A percentile compares a stretch with the other conserved stretches of the same genome.
Conservation (phyloP, 2,329 filamentous ascomycete species). For the Aspergillus transmontanensis region DNA sequence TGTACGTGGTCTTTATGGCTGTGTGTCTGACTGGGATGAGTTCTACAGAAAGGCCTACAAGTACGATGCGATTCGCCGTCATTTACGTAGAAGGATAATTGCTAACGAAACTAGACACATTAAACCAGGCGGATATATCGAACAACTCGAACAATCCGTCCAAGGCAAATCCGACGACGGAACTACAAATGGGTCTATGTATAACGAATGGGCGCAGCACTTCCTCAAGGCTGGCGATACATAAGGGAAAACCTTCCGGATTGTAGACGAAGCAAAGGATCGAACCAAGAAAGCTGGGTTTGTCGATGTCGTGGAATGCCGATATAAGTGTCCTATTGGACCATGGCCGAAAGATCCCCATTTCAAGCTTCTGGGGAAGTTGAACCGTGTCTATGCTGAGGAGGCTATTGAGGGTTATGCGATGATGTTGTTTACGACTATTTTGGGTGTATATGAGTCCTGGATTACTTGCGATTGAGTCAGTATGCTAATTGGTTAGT, state of each 20-base stretch:
- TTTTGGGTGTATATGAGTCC: background rate
- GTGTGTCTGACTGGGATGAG: constrained; percentile 49
- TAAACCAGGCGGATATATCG: constrained; percentile 37
- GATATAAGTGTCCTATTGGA: background rate
- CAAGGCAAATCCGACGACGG: constrained; percentile 18
- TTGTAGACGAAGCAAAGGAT: constrained; percentile 20
- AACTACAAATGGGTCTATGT: constrained; percentile 13
- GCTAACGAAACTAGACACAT: constrained; percentile 1
- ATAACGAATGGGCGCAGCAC: constrained; percentile 11
- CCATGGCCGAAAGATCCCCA: background rate
- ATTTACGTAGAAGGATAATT: background rate
- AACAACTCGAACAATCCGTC: constrained; percentile 39
- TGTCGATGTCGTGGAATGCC: constrained; percentile 22
- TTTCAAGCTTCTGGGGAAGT: background rate
- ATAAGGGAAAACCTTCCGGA: constrained; percentile 32
- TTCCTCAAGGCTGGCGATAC: constrained; percentile 12
- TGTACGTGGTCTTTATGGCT: constrained; percentile 49
- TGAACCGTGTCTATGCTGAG: background rate
- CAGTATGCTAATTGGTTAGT: background rate
- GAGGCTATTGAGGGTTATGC: background rate
- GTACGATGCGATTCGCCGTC: background rate
- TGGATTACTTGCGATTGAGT: background rate
- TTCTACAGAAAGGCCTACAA: constrained; percentile 31
- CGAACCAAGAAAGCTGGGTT: constrained; percentile 26
- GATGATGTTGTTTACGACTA: constrained; percentile 1